phyloP scores from a whole-genome alignment of 2,329 filamentous ascomycete genomes.

The Aspergillus tanneri region DNA sequence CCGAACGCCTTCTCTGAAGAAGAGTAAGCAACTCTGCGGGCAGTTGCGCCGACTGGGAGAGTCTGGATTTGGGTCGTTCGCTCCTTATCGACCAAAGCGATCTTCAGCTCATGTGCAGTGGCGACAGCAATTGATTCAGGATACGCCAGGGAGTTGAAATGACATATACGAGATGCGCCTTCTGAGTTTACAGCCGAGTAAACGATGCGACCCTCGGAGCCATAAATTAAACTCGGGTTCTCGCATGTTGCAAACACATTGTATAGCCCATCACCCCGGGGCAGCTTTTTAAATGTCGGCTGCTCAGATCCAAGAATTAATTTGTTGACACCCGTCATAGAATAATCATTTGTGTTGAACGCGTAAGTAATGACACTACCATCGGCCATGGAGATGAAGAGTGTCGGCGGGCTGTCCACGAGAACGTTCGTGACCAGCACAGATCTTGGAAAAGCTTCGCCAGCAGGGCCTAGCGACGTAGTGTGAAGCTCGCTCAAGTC shows the following conservation, averaged over 20 bases:
- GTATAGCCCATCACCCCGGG: conserved; percentile 63
- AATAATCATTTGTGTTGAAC: conserved; percentile 60
- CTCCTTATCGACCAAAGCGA: conserved; percentile 78
- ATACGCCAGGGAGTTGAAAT: conserved; percentile 79
- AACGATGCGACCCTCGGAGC: conserved; percentile 78
- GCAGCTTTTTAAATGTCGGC: conserved; percentile 75
- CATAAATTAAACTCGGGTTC: conserved; percentile 90
- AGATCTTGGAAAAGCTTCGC: conserved; percentile 77
- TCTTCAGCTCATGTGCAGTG: conserved; percentile 70
- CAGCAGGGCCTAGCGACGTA: conserved; percentile 63
- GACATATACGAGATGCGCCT: conserved; percentile 75
- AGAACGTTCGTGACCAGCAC: conserved; percentile 78
- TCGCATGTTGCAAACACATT: conserved; percentile 94
- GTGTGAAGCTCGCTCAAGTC: conserved; percentile 66
- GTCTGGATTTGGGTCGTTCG: conserved; percentile 85
- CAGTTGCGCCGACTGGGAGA: conserved; percentile 74
- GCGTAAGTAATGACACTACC: conserved; percentile 84
- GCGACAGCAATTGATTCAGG: conserved; percentile 79
- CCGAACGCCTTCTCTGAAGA: conserved; percentile 76
- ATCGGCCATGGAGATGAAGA: conserved; percentile 89
- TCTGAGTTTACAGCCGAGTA: conserved; percentile 94
- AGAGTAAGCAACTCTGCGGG: conserved; percentile 84
- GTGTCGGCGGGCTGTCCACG: conserved; percentile 63
- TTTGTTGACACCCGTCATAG: conserved; percentile 71
- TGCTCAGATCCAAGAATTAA: conserved; percentile 84